Conservation (phyloP, 2,329 filamentous ascomycete species). For the Cucurbitaria berberidis region DNA sequence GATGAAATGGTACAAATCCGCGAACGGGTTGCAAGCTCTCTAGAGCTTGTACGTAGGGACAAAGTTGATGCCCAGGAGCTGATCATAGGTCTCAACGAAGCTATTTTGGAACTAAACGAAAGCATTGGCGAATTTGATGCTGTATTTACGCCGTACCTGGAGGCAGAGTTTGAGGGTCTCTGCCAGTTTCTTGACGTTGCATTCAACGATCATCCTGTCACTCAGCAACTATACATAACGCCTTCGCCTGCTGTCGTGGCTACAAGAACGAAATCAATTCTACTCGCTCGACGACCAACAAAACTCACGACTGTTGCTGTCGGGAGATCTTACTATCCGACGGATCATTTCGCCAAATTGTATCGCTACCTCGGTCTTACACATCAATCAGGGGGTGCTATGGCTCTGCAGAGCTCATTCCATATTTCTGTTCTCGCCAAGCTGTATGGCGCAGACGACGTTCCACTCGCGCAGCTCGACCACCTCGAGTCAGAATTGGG, state of each 20-base stretch:
- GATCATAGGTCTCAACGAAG: conserved; percentile 32
- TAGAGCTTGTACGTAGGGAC: conserved; percentile 39
- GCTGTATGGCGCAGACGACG: conserved; percentile 40
- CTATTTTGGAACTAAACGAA: conserved; percentile 41
- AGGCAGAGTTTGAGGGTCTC: conserved; percentile 46
- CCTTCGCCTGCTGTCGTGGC: conserved; percentile 19
- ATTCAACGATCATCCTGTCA: conserved; percentile 11
- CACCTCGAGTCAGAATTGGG: conserved; percentile 51
- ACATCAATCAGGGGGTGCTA: conserved; percentile 22
- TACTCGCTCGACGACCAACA: conserved; percentile 48
- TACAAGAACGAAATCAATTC: conserved; percentile 33
- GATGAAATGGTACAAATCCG: conserved; percentile 47
- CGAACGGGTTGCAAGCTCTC: conserved; percentile 41
- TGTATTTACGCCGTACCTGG: conserved; percentile 42
- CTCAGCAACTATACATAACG: conserved; percentile 5
- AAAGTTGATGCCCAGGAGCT: conserved; percentile 40
- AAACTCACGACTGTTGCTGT: conserved; percentile 21
- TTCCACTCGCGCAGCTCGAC: conserved; percentile 49
- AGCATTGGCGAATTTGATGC: conserved; percentile 35
- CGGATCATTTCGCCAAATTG: conserved; percentile 29
- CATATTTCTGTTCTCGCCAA: conserved; percentile 39
- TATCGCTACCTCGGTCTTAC: conserved; percentile 35
- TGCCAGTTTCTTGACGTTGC: conserved; percentile 46
- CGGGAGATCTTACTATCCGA: conserved; percentile 13
- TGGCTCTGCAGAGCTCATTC: conserved; percentile 37